Percentiles rank a stretch among this genome's conserved stretches.
Conservation (phyloP, 129 eudicot species). For the Centaurea solstitialis region DNA sequence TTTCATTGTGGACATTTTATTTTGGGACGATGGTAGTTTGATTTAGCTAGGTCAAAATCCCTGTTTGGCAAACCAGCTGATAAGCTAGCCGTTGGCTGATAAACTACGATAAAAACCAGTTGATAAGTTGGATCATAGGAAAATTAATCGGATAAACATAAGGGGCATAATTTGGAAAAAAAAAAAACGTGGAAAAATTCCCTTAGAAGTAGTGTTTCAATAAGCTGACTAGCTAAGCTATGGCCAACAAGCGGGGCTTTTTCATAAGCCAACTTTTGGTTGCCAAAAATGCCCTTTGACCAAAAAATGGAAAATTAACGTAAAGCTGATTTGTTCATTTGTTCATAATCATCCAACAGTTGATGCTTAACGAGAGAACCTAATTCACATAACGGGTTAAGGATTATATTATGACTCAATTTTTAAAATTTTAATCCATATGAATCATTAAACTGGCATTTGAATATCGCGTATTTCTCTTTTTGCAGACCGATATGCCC, state of each 20-base stretch:
- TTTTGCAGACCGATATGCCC: constrained; percentile 41
- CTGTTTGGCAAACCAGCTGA: neutral
- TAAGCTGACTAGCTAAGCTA: neutral
- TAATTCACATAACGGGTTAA: neutral
- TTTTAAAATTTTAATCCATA: neutral
- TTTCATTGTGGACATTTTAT: neutral
- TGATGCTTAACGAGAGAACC: neutral
- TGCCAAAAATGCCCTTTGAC: neutral
- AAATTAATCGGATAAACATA: neutral
- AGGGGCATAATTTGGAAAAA: neutral
- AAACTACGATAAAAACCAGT: neutral
- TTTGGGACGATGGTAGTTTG: neutral
- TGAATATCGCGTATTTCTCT: neutral
- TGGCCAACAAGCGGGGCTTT: neutral
- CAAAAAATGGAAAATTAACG: neutral
- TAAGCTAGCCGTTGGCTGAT: neutral
- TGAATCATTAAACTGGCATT: constrained; percentile 2
- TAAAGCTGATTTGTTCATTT: neutral
- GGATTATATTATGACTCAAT: neutral
- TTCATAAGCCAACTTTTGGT: neutral
- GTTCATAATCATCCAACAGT: neutral
- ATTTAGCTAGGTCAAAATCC: constrained; percentile 15
- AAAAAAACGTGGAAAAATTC: neutral
- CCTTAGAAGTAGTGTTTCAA: neutral
- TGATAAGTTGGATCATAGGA: neutral